phyloP scores from a whole-genome alignment of 2,329 filamentous ascomycete genomes.

The Byssoonygena ceratinophila region DNA sequence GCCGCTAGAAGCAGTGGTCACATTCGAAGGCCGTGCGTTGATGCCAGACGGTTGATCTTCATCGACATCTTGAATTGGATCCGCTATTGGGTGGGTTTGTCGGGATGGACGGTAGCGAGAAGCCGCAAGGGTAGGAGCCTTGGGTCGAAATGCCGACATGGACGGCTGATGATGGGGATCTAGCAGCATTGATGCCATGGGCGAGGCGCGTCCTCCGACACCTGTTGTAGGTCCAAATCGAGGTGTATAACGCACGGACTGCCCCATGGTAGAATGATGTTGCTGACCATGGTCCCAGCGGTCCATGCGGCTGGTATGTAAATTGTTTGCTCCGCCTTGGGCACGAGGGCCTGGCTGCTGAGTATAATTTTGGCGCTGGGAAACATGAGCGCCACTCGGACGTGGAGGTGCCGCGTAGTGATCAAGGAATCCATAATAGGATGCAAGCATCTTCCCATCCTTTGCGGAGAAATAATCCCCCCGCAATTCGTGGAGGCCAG shows the following conservation, averaged over 20 bases:
- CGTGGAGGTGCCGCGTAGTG: slow-evolving; percentile 73
- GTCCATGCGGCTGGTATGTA: slow-evolving; percentile 19
- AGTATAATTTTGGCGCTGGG: slow-evolving; percentile 43
- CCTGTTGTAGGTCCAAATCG: slow-evolving; percentile 33
- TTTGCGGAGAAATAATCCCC: slow-evolving; percentile 93
- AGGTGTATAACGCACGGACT: slow-evolving; percentile 28
- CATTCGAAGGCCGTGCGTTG: slow-evolving; percentile 15
- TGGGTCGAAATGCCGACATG: slow-evolving; percentile 22
- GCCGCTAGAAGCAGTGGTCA: slow-evolving; percentile 25
- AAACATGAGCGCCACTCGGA: slow-evolving; percentile 52
- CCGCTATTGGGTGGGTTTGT: slow-evolving; percentile 20
- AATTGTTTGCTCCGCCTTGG: slow-evolving; percentile 23
- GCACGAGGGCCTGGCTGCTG: slow-evolving; percentile 52
- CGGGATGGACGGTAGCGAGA: slow-evolving; percentile 27
- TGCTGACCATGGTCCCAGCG: slow-evolving; percentile 24
- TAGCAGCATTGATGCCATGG: slow-evolving; percentile 36
- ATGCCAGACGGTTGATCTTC: slow-evolving; percentile 19
- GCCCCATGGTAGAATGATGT: background rate
- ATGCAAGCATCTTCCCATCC: slow-evolving; percentile 96
- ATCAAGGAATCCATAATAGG: slow-evolving; percentile 88
- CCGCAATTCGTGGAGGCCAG: slow-evolving; percentile 52
- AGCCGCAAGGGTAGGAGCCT: slow-evolving; percentile 20
- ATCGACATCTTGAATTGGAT: slow-evolving; percentile 26
- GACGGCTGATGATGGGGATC: slow-evolving; percentile 40
- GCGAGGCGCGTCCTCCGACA: slow-evolving; percentile 26